Evolutionary conservation across 2,329 filamentous ascomycete genomes (phyloP).

Genomic region (Epichloe sylvatica): DNA sequence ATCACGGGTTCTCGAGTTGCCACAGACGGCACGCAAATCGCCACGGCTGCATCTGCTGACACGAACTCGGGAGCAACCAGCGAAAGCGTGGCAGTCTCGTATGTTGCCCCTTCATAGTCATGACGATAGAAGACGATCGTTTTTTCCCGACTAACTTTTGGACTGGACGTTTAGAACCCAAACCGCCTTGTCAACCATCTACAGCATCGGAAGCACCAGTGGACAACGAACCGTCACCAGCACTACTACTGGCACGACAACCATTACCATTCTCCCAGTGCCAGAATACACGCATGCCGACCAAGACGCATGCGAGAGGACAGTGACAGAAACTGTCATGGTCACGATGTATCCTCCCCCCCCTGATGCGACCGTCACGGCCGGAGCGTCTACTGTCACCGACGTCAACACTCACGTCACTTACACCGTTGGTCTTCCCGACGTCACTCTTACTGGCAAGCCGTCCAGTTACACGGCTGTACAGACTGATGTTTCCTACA

Average conservation of each 20-base stretch:
- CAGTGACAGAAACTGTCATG: constrained; percentile 5
- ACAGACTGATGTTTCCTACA: constrained; percentile 11
- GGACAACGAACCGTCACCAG: constrained; percentile 7
- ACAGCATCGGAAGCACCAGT: constrained; percentile 9
- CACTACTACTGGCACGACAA: constrained; percentile 11
- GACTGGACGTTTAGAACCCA: constrained; percentile 16
- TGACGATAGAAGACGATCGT: neutral
- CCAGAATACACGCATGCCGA: constrained; percentile 15
- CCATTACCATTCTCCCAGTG: constrained; percentile 10
- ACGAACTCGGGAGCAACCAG: constrained; percentile 1
- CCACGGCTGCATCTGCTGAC: neutral
- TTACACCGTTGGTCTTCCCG: constrained; percentile 11
- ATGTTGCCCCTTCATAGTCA: constrained; percentile 7
- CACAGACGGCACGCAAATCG: constrained; percentile 2
- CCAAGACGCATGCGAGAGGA: constrained; percentile 6
- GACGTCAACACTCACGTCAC: constrained; percentile 12
- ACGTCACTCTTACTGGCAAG: constrained; percentile 16
- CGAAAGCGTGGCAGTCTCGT: constrained; percentile 22
- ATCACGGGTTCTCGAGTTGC: constrained; percentile 6
- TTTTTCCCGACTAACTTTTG: neutral
- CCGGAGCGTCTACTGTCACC: constrained; percentile 13
- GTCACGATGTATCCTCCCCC: constrained; percentile 6
- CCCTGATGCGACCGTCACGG: constrained; percentile 14
- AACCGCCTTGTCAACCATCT: constrained; percentile 21
- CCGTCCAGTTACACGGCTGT: constrained; percentile 13